Base-by-base conservation (phyloP, 2,329 filamentous ascomycete genomes). In the Aspergillus terreus region DNA sequence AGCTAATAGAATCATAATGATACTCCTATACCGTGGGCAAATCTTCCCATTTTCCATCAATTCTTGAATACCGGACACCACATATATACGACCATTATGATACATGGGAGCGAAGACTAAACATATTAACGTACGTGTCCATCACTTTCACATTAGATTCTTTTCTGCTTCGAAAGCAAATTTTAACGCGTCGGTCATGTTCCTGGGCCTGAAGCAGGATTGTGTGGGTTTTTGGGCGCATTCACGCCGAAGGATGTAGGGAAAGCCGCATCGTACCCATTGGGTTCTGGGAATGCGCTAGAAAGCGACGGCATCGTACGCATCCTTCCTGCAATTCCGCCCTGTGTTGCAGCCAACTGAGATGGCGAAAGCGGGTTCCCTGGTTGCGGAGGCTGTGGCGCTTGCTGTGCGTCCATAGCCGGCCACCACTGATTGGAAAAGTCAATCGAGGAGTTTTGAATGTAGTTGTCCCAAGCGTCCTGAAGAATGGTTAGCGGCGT, bases 391-490 rank as follows among this genome's bases (percentile, higher is more conserved):
- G 59, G 57, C 30, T 58, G 59, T 41, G 60, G 61, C 17, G 44
- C 55, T 38, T 57, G 54, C 35, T 60, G 66, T 33, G 62, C 43
- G 42, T 73, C 69, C 50, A 63, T 61, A 44, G 66, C 65, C 14
- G 65, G 62, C 72, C 71, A 76, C 50, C 69, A 66, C 44, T 69
- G 68, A 40, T 65, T 72, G 12, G 68, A 59, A 9, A 69, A 63
- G 44, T 78, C 76, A 32, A 76, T 56, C 6, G 65, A 76, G 5
- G 81, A 76, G 47, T 81, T 82, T 65, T 87, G 84, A 44, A 87
- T 82, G 59, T 86, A 87, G 6, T 78, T 82, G 63, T 88, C 85
- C 84, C 84, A 87, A 25, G 83, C 82, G 55, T 86, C 81, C 83
- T 85, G 57, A 6, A 6, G 33, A 25, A 58, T 27, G 44, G 46